Evolutionary conservation across 78 protist genomes (phyloP).

Genomic region (Polysphondylium violaceum): DNA sequence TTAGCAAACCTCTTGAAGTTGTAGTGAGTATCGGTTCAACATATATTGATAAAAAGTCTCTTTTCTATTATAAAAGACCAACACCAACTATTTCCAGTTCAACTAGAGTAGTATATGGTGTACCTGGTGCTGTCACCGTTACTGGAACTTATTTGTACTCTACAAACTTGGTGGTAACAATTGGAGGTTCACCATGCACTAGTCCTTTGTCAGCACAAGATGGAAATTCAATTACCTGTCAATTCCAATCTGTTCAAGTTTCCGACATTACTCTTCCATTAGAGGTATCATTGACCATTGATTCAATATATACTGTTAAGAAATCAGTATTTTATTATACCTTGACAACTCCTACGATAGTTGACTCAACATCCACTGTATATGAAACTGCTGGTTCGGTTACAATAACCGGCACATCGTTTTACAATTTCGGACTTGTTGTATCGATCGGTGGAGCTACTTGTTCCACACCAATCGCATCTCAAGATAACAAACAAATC

Average conservation of each 20-base stretch:
- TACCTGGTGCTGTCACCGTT: background rate
- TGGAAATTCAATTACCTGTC: background rate
- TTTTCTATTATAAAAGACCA: background rate
- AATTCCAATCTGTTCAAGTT: background rate
- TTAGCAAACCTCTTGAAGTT: background rate
- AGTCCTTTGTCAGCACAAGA: background rate
- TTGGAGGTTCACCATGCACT: background rate
- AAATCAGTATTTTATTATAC: background rate
- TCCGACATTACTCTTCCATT: background rate
- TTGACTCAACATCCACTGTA: background rate
- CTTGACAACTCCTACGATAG: background rate
- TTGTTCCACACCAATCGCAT: background rate
- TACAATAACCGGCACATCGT: background rate
- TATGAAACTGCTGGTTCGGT: background rate
- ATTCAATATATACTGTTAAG: background rate
- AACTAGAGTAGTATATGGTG: background rate
- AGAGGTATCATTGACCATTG: background rate
- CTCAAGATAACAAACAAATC: too few relatives aligned
- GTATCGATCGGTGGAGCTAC: background rate
- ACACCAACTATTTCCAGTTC: background rate
- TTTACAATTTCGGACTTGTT: background rate
- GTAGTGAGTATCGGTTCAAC: background rate
- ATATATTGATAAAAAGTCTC: background rate
- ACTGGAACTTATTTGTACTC: background rate
- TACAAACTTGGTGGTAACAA: background rate